Evolutionary conservation across 2,329 filamentous ascomycete genomes (phyloP), one percentile per base, ranked within the genome.

Genomic region (Nectriaceae sp.): DNA sequence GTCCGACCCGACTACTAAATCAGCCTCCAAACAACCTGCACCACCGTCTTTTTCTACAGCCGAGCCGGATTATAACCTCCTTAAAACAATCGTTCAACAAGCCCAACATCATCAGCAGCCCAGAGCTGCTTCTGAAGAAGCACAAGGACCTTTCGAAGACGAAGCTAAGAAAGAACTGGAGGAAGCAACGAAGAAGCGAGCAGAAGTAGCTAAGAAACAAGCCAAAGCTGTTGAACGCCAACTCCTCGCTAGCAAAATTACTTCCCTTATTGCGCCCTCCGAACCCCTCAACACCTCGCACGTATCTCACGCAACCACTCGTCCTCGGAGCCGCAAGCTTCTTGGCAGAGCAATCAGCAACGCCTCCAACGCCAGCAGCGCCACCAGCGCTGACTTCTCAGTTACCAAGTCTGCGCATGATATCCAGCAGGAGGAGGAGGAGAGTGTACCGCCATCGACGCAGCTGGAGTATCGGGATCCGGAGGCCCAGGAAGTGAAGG

Each of bases 331-430:
- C 43, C 76, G 79, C 11, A 71, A 76, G 45, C 77, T 85, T 47
- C 68, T 85, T 3, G 82, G 82, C 4, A 77, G 82, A 11, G 82
- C 79, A 3, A 66, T 79, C 21, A 83, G 80, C 66, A 84, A 83
- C 58, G 74, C 73, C 3, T 84, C 80, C 3, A 75, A 75, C 1
- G 70, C 71, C 4, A 81, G 78, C 44, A 76, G 68, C 44, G 62
- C 61, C n/a, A 15, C 8, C 26, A 31, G 10, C 26, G 70, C 65
- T 38, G 76, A 77, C 45, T 69, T 68, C 15, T 75, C 76, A 37
- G 59, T 54, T 2, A 45, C 47, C 36, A 51, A 56, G 19, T 70
- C 71, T 0, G 65, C 64, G 15, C 56, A 68, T 11, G 57, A 61
- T 18, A 46, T 44, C 18, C 43, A 56, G 29, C 46, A 62, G 8